These are phyloP conservation scores for Litchi chinensis DNA, from an alignment of 345 rosid genomes.

Conservation along the genomic window DNA sequence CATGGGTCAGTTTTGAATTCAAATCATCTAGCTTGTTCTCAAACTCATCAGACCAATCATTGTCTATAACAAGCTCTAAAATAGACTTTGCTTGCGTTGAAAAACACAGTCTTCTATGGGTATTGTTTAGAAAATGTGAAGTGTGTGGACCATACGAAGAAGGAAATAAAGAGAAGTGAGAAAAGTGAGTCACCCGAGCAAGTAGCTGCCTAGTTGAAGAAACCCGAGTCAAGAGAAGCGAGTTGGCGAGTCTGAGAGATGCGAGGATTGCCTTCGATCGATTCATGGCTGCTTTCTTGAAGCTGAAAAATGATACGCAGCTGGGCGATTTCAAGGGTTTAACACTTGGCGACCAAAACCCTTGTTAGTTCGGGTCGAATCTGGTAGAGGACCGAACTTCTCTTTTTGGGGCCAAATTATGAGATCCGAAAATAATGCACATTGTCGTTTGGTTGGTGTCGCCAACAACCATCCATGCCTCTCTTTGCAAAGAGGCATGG, in stretches of 20 bases:
- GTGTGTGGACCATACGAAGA: constrained; percentile 14
- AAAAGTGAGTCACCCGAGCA: constrained; percentile 48
- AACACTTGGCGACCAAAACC: not conserved
- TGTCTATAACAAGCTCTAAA: constrained; percentile 42
- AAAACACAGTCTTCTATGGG: constrained; percentile 34
- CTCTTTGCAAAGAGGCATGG: no score
- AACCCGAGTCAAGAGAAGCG: constrained; percentile 37
- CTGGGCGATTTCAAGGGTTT: constrained; percentile 28
- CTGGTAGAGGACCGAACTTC: not conserved
- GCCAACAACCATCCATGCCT: no score
- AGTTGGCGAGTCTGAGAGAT: constrained; percentile 41
- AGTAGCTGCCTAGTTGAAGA: constrained; percentile 29
- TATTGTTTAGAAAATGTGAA: constrained; percentile 19
- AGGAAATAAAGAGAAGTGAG: constrained; percentile 17
- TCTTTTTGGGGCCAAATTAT: not conserved
- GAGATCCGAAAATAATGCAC: no score
- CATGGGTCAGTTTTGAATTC: constrained; percentile 46
- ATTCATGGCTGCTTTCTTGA: constrained; percentile 47
- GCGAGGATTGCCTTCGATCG: constrained; percentile 51
- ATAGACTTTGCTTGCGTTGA: constrained; percentile 51
- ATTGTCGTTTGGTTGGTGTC: no score
- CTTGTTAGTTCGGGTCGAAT: not conserved
- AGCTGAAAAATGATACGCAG: not conserved
- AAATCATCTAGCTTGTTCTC: constrained; percentile 42
- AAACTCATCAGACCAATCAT: constrained; percentile 60